A percentile compares a stretch with the other conserved stretches of the same genome.
These are phyloP conservation scores for Podila horticola DNA, from an alignment of 192 early-diverging fungal genomes.

Conservation along the genomic window DNA sequence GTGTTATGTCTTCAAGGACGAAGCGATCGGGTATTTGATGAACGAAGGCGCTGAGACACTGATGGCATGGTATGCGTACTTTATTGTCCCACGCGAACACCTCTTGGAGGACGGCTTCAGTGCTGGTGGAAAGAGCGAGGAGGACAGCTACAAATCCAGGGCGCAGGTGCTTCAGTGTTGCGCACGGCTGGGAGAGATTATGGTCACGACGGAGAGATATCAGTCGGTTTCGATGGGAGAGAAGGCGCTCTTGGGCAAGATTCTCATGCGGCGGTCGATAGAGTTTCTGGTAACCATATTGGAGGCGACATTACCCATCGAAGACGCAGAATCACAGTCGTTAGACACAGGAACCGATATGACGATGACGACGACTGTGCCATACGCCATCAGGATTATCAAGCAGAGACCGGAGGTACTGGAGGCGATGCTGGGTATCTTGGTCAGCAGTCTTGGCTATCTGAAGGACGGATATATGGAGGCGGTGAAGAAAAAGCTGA, in stretches of 20 bases:
- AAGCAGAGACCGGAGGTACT: conserved; percentile 20
- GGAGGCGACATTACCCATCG: conserved; percentile 1
- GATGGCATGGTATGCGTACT: conserved; percentile 45
- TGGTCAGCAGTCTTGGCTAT: conserved; percentile 1
- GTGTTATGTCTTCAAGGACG: conserved; percentile 28
- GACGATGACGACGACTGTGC: not conserved
- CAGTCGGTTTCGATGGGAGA: conserved; percentile 9
- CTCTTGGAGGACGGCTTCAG: not conserved
- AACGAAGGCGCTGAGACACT: conserved; percentile 19
- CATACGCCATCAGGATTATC: conserved; percentile 21
- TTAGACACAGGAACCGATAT: no score
- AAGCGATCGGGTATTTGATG: conserved; percentile 12
- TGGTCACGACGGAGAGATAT: conserved; percentile 17
- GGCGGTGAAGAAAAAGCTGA: conserved; percentile 3
- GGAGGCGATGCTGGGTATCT: conserved; percentile 34
- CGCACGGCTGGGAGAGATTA: conserved; percentile 20
- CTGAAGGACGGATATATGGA: not conserved
- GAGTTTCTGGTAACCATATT: conserved; percentile 38
- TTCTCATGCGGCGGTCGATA: conserved; percentile 31
- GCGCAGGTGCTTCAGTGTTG: conserved; percentile 21
- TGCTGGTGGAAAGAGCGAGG: not conserved
- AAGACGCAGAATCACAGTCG: not conserved
- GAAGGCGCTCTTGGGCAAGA: conserved; percentile 18
- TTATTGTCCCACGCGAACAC: conserved; percentile 16
- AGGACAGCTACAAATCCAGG: conserved; percentile 6